Conservation (phyloP, 225 moss, liverwort and hornwort genomes). For the Thuidium tamariscinum region DNA sequence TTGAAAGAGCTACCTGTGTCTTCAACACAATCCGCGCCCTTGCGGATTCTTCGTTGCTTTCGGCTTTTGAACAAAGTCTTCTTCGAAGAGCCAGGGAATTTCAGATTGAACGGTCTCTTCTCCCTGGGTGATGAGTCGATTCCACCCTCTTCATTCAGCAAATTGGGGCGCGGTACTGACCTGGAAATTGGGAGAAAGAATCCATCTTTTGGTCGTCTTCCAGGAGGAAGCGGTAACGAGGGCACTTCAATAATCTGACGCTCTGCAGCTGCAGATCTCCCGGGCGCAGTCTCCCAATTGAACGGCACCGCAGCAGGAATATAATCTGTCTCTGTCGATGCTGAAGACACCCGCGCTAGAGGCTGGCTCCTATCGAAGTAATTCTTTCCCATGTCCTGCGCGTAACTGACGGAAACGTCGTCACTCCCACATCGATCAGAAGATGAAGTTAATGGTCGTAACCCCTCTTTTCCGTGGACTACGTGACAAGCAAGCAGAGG, state of each 20-base stretch:
- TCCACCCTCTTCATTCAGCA: background rate
- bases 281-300: constrained; percentile 21
- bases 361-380: background rate
- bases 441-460: background rate
- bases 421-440: background rate
- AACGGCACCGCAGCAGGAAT: constrained; percentile 23
- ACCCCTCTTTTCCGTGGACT: background rate
- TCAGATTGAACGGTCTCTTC: background rate
- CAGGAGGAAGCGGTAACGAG: constrained; percentile 21
- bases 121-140: background rate
- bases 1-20: background rate
- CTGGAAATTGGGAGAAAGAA: constrained; percentile 23
- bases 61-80: background rate
- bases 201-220: constrained; percentile 28
- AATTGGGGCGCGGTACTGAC: background rate
- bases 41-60: background rate
- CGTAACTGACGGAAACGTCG: background rate
- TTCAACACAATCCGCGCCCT: background rate
- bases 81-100: background rate
- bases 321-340: constrained; percentile 16
- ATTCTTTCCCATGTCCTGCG: background rate
- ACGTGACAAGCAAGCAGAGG: background rate
- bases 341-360: constrained; percentile 10
- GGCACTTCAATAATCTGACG: background rate
- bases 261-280: background rate